Evolutionary conservation across 2,329 filamentous ascomycete species (phyloP).

Genomic region (Colletotrichum sp.): DNA sequence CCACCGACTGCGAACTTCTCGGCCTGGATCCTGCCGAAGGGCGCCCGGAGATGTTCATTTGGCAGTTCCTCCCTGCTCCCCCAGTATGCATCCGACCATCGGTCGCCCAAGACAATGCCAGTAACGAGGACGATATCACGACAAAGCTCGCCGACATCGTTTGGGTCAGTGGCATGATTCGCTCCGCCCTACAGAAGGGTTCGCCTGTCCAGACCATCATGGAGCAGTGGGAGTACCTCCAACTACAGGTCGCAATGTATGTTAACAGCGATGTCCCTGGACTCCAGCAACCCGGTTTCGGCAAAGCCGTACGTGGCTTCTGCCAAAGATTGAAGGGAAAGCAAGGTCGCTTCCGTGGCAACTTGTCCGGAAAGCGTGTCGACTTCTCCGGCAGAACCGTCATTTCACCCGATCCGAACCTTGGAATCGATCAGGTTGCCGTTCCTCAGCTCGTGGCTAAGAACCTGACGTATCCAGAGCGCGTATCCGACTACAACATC

Average conservation of each 20-base stretch:
- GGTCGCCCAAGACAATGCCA: constrained; percentile 89
- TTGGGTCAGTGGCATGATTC: constrained; percentile 86
- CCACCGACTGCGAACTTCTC: constrained; percentile 87
- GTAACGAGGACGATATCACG: constrained; percentile 95
- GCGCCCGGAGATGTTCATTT: constrained; percentile 94
- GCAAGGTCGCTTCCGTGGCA: constrained; percentile 95
- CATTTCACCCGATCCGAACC: constrained; percentile 95
- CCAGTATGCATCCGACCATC: constrained; percentile 94
- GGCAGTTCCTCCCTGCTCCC: constrained; percentile 93
- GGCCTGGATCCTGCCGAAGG: constrained; percentile 87
- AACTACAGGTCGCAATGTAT: constrained; percentile 95
- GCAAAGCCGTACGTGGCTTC: constrained; percentile 90
- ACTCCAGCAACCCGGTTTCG: constrained; percentile 84
- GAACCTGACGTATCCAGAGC: constrained; percentile 94
- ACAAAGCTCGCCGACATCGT: constrained; percentile 97
- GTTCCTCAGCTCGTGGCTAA: constrained; percentile 91
- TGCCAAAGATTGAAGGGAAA: constrained; percentile 97
- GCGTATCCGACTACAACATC: constrained; percentile 83
- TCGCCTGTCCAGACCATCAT: constrained; percentile 88
- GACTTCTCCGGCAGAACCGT: constrained; percentile 98
- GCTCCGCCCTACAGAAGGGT: constrained; percentile 80
- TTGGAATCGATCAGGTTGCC: constrained; percentile 92
- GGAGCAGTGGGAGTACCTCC: constrained; percentile 98
- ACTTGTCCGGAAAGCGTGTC: constrained; percentile 96
- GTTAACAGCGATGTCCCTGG: constrained; percentile 97